Conservation (phyloP, 805 yeast species). For the Isabelozyma gotoi region DNA sequence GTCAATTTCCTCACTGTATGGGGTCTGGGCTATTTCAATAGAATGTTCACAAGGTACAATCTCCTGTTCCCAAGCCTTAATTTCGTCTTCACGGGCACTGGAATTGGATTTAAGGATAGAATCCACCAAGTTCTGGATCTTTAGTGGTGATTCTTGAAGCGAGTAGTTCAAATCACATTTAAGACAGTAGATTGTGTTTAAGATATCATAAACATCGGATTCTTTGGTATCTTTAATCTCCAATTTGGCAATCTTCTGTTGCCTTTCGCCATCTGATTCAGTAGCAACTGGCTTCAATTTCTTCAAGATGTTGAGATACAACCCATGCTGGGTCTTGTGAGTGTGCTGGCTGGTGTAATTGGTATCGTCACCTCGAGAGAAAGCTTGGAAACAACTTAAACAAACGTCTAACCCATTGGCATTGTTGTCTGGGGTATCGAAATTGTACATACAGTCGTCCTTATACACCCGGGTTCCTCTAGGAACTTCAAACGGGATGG, state of each 20-base stretch:
- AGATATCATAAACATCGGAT: conserved; percentile 56
- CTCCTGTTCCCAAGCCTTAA: conserved; percentile 91
- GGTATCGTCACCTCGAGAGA: conserved; percentile 42
- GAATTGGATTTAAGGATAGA: conserved; percentile 59
- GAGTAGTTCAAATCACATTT: conserved; percentile 24
- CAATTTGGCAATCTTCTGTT: conserved; percentile 57
- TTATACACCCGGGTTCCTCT: conserved; percentile 53
- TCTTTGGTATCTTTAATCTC: conserved; percentile 66
- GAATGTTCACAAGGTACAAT: conserved; percentile 80
- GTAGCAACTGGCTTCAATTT: conserved; percentile 41
- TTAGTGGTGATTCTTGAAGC: conserved; percentile 17
- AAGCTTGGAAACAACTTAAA: conserved; percentile 68
- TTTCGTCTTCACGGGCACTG: conserved; percentile 59
- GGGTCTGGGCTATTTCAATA: conserved; percentile 45
- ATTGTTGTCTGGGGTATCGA: conserved; percentile 59
- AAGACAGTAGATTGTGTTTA: conserved; percentile 41
- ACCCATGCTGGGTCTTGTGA: conserved; percentile 49
- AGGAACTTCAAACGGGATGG: conserved; percentile 5
- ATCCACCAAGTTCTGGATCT: conserved; percentile 32
- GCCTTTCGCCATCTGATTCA: conserved; percentile 25
- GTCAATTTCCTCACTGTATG: conserved; percentile 17
- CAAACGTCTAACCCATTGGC: conserved; percentile 71
- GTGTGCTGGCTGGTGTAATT: conserved; percentile 62
- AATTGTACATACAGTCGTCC: conserved; percentile 89
- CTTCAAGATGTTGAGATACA: conserved; percentile 61